phyloP scores from a whole-genome alignment of 495 filamentous ascomycete species.

The Tirmania nivea region DNA sequence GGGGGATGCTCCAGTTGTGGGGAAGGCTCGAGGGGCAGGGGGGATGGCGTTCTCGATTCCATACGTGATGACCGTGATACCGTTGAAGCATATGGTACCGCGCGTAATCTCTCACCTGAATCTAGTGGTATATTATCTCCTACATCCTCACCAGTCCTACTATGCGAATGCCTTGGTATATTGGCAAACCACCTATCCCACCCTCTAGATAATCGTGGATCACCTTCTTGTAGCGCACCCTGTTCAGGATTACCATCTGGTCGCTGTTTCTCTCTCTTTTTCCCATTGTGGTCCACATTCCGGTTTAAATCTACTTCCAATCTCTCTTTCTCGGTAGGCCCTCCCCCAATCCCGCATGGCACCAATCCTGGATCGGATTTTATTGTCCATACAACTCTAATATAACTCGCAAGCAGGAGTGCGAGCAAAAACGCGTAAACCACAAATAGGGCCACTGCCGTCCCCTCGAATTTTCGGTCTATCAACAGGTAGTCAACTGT shows the following conservation, averaged over 20 bases:
- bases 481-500: slow-evolving; percentile 13
- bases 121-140: background rate
- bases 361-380: slow-evolving; percentile 37
- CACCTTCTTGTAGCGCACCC: slow-evolving; percentile 7
- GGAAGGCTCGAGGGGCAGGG: slow-evolving; percentile 25
- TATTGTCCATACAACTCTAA: slow-evolving; percentile 43
- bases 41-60: slow-evolving; percentile 1
- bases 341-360: slow-evolving; percentile 9
- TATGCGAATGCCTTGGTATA: background rate
- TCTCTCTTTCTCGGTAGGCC: slow-evolving; percentile 3
- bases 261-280: slow-evolving; percentile 5
- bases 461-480: slow-evolving; percentile 25
- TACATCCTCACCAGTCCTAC: background rate
- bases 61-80: background rate
- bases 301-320: slow-evolving; percentile 8
- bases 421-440: slow-evolving; percentile 50
- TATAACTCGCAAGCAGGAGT: slow-evolving; percentile 41
- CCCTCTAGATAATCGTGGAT: slow-evolving; percentile 6
- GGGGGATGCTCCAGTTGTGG: slow-evolving; percentile 15
- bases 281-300: slow-evolving; percentile 1
- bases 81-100: background rate
- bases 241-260: background rate
- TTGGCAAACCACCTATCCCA: background rate
- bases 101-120: slow-evolving; percentile 2
- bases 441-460: slow-evolving; percentile 45